Conservation (phyloP, 83 land plant genomes). For the Thuja plicata region DNA sequence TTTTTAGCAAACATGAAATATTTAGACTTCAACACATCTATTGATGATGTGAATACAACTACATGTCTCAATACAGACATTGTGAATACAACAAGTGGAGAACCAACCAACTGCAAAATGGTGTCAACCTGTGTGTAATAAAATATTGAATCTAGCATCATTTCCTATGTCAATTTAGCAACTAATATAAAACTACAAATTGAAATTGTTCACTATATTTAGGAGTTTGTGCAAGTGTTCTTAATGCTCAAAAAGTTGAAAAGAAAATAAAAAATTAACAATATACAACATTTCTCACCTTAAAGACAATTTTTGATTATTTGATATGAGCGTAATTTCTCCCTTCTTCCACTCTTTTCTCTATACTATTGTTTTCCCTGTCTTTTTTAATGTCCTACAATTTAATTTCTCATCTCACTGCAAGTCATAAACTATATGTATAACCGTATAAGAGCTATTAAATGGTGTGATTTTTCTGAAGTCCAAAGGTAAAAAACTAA, state of each 20-base stretch:
- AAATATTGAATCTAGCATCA: background rate
- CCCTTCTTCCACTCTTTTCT: slow-evolving; percentile 19
- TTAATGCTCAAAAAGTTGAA: background rate
- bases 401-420: background rate
- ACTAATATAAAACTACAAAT: background rate
- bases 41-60: background rate
- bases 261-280: slow-evolving; percentile 4
- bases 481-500: background rate
- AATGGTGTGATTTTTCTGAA: background rate
- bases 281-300: slow-evolving; percentile 43
- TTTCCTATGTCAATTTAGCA: background rate
- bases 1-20: background rate
- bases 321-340: slow-evolving; percentile 76
- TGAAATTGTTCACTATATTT: background rate
- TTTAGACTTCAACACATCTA: background rate
- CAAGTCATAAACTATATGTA: background rate
- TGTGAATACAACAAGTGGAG: slow-evolving; percentile 98
- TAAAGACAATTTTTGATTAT: slow-evolving; percentile 89
- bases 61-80: slow-evolving; percentile 89
- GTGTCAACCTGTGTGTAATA: slow-evolving; percentile 80
- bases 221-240: background rate
- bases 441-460: background rate
- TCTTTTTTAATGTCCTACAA: background rate
- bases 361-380: background rate
- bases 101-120: slow-evolving; percentile 98